Evolutionary conservation across 2,329 filamentous ascomycete genomes (phyloP), one percentile per base, ranked within the genome.

Genomic region (Pseudogymnoascus sp.): DNA sequence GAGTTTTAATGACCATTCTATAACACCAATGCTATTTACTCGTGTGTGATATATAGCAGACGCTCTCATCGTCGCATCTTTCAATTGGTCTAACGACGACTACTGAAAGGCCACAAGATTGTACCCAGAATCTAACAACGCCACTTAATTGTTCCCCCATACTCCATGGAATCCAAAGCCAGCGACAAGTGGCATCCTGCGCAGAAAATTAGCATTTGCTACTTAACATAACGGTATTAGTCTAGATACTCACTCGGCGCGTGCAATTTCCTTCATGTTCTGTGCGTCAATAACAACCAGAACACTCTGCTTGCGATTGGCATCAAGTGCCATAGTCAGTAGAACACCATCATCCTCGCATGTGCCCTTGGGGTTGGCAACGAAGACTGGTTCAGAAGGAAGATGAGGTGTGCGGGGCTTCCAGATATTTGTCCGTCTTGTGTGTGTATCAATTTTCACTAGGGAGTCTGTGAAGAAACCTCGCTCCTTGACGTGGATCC

Each of bases 361-460:
- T 4, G 66, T 66, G 1, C 71, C 74, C 11, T 74, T 71, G 0
- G 81, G 81, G 15, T 78, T 73, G 1, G 79, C 74, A 1, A 90
- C 76, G 63, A 89, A 90, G 36, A 90, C 83, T 0, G 86, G 78
- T 71, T 90, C 87, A 2, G 86, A 83, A 0, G 87, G 87, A 0
- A 84, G 85, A 66, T 89, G 85, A 0, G 81, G 84, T 1, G 74
- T 70, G 0, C 76, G 75, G 0, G 76, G 77, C 13, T 80, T 76
- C 87, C 87, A 90, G 63, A 81, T 74, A 3, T 80, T 63, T 0
- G 77, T 75, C 24, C 77, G 75, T 7, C 79, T 74, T 0, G 80
- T 85, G 7, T 73, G 66, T 3, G 83, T 75, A 68, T 90, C 85
- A 24, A 84, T 86, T 72, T 89, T 90, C 66, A 80, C 78, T 24